Base-by-base conservation (phyloP, 2,329 filamentous ascomycete genomes). In the Beauveria australis region DNA sequence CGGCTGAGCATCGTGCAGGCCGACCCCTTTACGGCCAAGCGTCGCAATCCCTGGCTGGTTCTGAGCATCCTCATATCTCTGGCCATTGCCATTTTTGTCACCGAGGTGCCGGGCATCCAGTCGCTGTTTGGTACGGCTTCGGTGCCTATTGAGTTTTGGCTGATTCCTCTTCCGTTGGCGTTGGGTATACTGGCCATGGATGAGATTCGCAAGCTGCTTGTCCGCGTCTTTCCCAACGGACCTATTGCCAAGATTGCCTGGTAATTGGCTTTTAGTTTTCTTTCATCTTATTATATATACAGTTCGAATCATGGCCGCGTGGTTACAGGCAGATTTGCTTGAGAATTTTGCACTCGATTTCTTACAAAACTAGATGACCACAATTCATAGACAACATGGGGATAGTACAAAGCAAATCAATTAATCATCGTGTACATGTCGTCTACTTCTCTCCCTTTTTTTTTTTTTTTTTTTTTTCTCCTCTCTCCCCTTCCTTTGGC, bases 71-170 rank as follows among this genome's bases (percentile, higher is more conserved):
- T 74, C 5, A 74, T 81, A 12, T 79, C 77, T 3, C 65, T 83
- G 0, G 72, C 71, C 3, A 82, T 83, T 62, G 80, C 80, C 7
- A 71, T 83, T 9, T 82, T 83, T 47, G 79, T 82, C 9, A 81
- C 79, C 0, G 77, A 82, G 61, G 78, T 77, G 0, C 79, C 78
- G 0, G 79, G 78, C 0, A 71, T 83, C 2, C 79, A 82, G 65
- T 67, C 28, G 0, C 66, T 82, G 7, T 82, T 83, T 56, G 71
- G 72, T 3, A 83, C 80, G 0, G 76, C 77, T 0, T 73, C 73
- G 1, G 78, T 81, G 1, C 80, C 80, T 0, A 73, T 81, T 40
- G 74, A 81, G 70, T 81, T 76, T 58, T 83, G 79, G 79, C 64
- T 81, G 1, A 76, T 82, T 60, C 80, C 80, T 1, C 66, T 82